Evolutionary conservation across 2,329 filamentous ascomycete genomes (phyloP).

Genomic region (Ophiostoma australiae): DNA sequence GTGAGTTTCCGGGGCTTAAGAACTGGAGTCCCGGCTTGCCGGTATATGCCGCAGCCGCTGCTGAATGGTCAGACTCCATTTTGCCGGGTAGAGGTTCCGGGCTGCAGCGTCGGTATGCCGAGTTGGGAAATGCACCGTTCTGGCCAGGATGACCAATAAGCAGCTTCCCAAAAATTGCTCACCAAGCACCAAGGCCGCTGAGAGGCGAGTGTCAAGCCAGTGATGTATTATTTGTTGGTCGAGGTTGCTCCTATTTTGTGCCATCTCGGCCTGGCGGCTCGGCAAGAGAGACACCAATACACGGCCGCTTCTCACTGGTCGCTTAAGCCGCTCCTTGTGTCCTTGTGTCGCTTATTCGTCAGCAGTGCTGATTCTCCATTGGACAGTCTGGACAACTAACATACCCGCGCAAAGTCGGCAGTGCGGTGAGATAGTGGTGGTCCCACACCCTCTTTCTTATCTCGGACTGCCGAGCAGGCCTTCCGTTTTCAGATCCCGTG

Average conservation of each 20-base stretch:
- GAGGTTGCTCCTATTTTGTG: too few relatives aligned
- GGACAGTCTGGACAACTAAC: neutral
- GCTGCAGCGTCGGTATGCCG: neutral
- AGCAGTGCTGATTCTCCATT: neutral
- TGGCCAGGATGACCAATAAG: neutral
- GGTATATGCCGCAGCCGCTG: too few relatives aligned
- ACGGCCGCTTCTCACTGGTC: neutral
- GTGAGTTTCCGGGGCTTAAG: too few relatives aligned
- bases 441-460: neutral
- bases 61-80: neutral
- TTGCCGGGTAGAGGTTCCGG: too few relatives aligned
- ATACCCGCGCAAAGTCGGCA: neutral
- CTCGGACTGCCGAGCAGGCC: too few relatives aligned
- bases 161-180: too few relatives aligned
- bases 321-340: neutral
- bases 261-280: too few relatives aligned
- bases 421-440: neutral
- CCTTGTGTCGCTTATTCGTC: neutral
- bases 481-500: neutral
- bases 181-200: too few relatives aligned
- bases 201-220: too few relatives aligned
- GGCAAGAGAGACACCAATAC: neutral
- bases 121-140: neutral
- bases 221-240: too few relatives aligned
- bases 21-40: neutral